A percentile compares a stretch with the other conserved stretches of the same genome.
Conservation (phyloP, 345 rosid species). For the Brassica cretica region DNA sequence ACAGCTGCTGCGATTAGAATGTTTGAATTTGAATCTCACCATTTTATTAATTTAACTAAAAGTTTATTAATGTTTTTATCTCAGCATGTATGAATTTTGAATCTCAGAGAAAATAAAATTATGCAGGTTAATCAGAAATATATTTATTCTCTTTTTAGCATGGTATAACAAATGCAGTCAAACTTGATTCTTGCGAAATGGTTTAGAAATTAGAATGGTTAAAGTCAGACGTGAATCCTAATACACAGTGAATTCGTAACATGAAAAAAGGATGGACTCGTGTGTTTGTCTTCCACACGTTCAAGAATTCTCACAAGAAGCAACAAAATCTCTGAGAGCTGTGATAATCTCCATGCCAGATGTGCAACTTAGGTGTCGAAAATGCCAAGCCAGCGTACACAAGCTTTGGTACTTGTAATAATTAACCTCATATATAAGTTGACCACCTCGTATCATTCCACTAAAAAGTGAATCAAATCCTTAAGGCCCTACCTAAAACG, state of each 20-base stretch:
- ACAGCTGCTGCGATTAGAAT: too few species aligned
- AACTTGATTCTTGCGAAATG: too few species aligned
- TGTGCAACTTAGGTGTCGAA: constrained; percentile 13
- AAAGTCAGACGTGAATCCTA: too few species aligned
- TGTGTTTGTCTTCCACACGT: constrained; percentile 1
- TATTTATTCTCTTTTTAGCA: too few species aligned
- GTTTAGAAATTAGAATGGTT: too few species aligned
- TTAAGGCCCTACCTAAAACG: constrained; percentile 10
- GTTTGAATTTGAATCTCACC: too few species aligned
- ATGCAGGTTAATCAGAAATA: too few species aligned
- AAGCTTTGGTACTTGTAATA: constrained; percentile 27
- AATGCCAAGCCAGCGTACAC: background rate
- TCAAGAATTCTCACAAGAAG: background rate
- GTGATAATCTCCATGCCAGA: constrained; percentile 22
- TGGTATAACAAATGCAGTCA: too few species aligned
- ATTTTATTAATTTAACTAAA: too few species aligned
- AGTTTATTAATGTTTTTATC: too few species aligned
- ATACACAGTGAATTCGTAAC: background rate
- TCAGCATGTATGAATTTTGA: too few species aligned
- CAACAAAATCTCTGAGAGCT: constrained; percentile 25
- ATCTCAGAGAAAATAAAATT: too few species aligned
- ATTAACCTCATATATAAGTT: constrained; percentile 23
- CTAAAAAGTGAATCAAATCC: background rate
- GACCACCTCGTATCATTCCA: constrained; percentile 11
- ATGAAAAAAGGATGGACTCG: background rate